phyloP scores from a whole-genome alignment of 2,329 filamentous ascomycete species.

The Aquanectria penicillioides region DNA sequence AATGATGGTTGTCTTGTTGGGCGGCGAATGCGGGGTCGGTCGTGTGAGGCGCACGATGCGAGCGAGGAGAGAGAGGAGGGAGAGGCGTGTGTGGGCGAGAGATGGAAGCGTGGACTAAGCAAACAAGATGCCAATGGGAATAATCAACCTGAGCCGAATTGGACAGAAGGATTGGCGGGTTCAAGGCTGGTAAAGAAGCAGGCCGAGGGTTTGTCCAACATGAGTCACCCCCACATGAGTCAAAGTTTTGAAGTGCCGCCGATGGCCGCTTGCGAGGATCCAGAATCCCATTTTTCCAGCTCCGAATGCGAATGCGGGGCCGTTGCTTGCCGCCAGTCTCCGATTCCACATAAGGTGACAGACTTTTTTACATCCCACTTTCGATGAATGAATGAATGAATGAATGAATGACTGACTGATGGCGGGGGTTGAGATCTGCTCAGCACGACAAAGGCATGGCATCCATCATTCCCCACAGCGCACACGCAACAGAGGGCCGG shows the following conservation, averaged over 20 bases:
- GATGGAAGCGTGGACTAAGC: neutral
- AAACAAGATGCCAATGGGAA: neutral
- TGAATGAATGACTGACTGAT: neutral
- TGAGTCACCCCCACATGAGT: conserved; percentile 9
- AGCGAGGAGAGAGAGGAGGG: neutral
- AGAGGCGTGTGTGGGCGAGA: neutral
- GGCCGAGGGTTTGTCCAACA: neutral
- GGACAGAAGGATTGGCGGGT: neutral
- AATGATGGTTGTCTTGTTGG: neutral
- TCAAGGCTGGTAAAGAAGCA: neutral
- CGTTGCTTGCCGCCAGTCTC: neutral
- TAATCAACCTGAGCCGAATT: neutral
- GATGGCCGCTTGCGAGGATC: neutral
- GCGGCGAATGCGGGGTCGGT: neutral
- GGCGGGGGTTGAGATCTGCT: neutral
- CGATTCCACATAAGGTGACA: neutral
- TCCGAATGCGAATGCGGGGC: conserved; percentile 1
- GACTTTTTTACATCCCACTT: neutral
- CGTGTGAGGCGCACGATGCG: neutral
- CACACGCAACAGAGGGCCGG: neutral
- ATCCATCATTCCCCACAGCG: neutral
- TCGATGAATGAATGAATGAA: neutral
- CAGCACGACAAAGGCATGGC: neutral
- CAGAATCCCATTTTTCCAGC: neutral
- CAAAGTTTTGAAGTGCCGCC: neutral